Percentiles rank a stretch among this genome's conserved stretches.
These are phyloP conservation scores for Cordyceps militaris DNA, from an alignment of 2,329 filamentous ascomycete genomes.

Conservation along the genomic window DNA sequence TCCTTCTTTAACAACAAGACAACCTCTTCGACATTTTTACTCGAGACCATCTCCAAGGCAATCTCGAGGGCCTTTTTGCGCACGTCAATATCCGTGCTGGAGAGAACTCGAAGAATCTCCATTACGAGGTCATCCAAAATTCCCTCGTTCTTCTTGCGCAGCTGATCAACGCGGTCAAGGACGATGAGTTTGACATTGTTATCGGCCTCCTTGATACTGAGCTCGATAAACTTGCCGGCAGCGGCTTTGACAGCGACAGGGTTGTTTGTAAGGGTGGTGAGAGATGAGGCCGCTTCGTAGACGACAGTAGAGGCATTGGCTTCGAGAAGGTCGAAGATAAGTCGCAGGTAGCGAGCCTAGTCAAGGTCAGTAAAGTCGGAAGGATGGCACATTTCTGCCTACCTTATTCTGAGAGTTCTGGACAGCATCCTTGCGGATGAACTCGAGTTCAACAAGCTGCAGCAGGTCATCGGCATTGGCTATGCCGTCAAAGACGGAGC, in stretches of 20 bases:
- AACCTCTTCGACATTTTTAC: conserved; percentile 97
- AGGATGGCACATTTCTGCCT: conserved; percentile 19
- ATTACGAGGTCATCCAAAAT: conserved; percentile 90
- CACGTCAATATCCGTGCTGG: conserved; percentile 93
- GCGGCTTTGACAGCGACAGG: conserved; percentile 97
- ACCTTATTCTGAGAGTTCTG: conserved; percentile 93
- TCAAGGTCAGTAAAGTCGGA: conserved; percentile 13
- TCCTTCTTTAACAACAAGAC: conserved; percentile 96
- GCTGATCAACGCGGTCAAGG: conserved; percentile 82
- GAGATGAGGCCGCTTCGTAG: conserved; percentile 92
- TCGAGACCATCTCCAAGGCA: conserved; percentile 94
- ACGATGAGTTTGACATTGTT: conserved; percentile 99
- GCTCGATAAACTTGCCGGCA: conserved; percentile 90
- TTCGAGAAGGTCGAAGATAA: conserved; percentile 95
- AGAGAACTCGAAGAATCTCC: conserved; percentile 92
- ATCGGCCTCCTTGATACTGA: conserved; percentile 94
- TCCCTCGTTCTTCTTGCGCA: conserved; percentile 82
- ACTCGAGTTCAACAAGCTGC: conserved; percentile 90
- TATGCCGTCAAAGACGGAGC: conserved; percentile 84
- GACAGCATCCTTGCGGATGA: conserved; percentile 95
- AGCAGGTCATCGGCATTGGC: conserved; percentile 90
- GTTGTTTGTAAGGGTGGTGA: conserved; percentile 91
- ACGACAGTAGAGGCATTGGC: conserved; percentile 90
- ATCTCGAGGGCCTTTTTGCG: conserved; percentile 84
- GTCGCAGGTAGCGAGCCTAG: conserved; percentile 77